Percentiles rank a stretch among this genome's conserved stretches.
phyloP scores from a whole-genome alignment of 139 green algal species.

The Chlorella sp. region DNA sequence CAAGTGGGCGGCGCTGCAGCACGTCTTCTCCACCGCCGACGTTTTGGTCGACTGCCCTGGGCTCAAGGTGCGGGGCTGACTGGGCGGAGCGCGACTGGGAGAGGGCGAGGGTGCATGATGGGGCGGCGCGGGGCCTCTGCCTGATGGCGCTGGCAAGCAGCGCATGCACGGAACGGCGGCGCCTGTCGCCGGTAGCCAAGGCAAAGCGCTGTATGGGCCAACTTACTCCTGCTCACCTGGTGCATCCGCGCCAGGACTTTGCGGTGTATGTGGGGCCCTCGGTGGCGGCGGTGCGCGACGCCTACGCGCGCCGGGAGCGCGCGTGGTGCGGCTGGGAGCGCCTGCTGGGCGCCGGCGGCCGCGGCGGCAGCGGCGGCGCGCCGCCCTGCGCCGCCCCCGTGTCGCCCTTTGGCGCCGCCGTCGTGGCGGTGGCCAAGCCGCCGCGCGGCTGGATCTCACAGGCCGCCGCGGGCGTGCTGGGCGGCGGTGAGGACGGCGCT shows the following conservation, averaged over 20 bases:
- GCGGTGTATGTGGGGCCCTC: constrained; percentile 26
- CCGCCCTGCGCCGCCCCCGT: constrained; percentile 26
- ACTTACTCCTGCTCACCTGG: too few species aligned
- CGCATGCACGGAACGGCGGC: background rate
- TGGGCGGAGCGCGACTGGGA: too few species aligned
- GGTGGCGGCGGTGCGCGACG: constrained; percentile 11
- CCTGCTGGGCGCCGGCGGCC: constrained; percentile 9
- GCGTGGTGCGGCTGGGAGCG: constrained; percentile 48
- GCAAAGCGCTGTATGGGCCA: too few species aligned
- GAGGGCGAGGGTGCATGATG: too few species aligned
- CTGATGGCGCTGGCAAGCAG: too few species aligned
- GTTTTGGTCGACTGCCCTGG: constrained; percentile 28
- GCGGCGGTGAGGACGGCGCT: background rate
- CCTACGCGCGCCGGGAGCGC: constrained; percentile 3
- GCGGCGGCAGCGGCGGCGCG: too few species aligned
- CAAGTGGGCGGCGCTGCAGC: background rate
- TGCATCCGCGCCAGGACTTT: constrained; percentile 46
- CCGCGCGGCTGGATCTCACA: background rate
- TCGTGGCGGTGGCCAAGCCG: constrained; percentile 44
- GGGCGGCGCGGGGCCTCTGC: too few species aligned
- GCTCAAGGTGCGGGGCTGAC: background rate
- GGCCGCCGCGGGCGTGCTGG: background rate
- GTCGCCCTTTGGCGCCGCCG: constrained; percentile 25
- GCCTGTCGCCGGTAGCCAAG: too few species aligned
- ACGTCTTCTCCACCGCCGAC: constrained; percentile 16